Conservation (phyloP, 352 stramenopile genomes). For the Phytophthora pini region DNA sequence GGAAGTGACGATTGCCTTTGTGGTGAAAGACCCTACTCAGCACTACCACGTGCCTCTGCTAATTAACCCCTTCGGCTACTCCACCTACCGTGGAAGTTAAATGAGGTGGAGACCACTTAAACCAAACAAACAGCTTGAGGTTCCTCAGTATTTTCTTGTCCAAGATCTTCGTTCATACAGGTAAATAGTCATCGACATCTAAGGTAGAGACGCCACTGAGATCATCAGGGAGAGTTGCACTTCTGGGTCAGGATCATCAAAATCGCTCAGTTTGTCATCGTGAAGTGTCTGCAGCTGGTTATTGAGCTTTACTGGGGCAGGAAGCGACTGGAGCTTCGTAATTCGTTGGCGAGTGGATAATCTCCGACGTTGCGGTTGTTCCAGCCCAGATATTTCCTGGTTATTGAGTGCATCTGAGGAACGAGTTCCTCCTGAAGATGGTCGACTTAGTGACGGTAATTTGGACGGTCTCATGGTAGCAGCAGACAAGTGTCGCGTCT, state of each 20-base stretch:
- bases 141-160: neutral
- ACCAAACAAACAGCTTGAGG: neutral
- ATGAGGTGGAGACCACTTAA: neutral
- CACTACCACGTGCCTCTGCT: slow-evolving; percentile 93
- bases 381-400: slow-evolving; percentile 12
- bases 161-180: neutral
- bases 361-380: neutral
- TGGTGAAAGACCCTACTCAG: slow-evolving; percentile 70
- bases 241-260: slow-evolving; percentile 70
- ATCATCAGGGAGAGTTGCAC: slow-evolving; percentile 55
- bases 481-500: slow-evolving; percentile 16
- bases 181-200: slow-evolving; percentile 20
- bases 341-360: slow-evolving; percentile 11
- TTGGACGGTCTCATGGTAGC: slow-evolving; percentile 16
- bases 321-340: slow-evolving; percentile 19
- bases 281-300: neutral
- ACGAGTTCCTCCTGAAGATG: slow-evolving; percentile 7
- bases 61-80: slow-evolving; percentile 91
- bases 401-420: slow-evolving; percentile 11
- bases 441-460: slow-evolving; percentile 22
- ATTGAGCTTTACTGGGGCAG: neutral
- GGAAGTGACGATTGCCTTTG: slow-evolving; percentile 82
- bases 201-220: slow-evolving; percentile 33
- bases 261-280: slow-evolving; percentile 45
- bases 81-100: slow-evolving; percentile 90